Percentiles rank a stretch among this genome's conserved stretches.
Conservation (phyloP, 2,329 filamentous ascomycete genomes). For the Coniochaeta hoffmannii region DNA sequence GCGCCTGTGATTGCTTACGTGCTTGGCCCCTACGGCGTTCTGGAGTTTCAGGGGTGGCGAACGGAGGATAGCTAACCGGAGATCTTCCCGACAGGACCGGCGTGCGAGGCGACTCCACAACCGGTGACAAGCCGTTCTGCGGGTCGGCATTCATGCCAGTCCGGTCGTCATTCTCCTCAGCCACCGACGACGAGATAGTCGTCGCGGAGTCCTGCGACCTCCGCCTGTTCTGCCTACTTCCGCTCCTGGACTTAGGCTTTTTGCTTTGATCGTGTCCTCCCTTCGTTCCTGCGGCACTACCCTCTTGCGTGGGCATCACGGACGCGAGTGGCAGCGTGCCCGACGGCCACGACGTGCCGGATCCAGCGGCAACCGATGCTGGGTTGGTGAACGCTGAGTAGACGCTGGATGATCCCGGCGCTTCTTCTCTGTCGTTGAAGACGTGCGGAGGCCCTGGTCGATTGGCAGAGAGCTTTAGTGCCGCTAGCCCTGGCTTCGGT, state of each 20-base stretch:
- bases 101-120: conserved; percentile 36
- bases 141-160: conserved; percentile 8
- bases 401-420: conserved; percentile 25
- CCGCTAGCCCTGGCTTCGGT: not conserved
- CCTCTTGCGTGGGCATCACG: conserved; percentile 1
- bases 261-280: not conserved
- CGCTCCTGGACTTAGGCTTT: conserved; percentile 9
- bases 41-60: not conserved
- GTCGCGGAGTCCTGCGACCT: conserved; percentile 28
- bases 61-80: conserved; percentile 21
- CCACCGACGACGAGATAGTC: conserved; percentile 26
- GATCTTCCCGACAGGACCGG: conserved; percentile 19
- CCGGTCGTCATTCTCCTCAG: conserved; percentile 10
- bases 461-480: not conserved
- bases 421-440: conserved; percentile 14
- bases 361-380: conserved; percentile 10
- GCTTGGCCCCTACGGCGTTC: not conserved
- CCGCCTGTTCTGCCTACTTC: conserved; percentile 6
- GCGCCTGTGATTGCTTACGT: not conserved
- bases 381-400: conserved; percentile 27
- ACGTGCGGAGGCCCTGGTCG: conserved; percentile 8
- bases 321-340: conserved; percentile 9
- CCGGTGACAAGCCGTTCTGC: conserved; percentile 35
- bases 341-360: conserved; percentile 12
- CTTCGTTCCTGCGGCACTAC: conserved; percentile 2